Evolutionary conservation across 305 asterid genomes (phyloP).

Genomic region (Fraxinus velutina): DNA sequence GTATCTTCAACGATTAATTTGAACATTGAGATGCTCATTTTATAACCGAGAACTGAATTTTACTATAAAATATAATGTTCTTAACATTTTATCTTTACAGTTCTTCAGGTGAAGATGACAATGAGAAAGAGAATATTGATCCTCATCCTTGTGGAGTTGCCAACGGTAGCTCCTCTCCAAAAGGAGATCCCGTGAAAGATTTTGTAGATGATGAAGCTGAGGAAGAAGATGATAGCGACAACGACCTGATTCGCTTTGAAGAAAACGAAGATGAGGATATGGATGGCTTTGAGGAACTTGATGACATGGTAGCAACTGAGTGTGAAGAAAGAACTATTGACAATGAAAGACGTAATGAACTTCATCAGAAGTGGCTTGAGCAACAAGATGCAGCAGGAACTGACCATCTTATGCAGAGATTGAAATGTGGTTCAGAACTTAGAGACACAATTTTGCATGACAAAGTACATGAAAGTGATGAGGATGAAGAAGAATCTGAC

Average conservation of each 20-base stretch:
- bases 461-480: conserved; percentile 48
- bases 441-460: conserved; percentile 40
- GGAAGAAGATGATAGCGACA: conserved; percentile 85
- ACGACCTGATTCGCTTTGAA: conserved; percentile 46
- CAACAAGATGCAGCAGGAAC: conserved; percentile 99
- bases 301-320: conserved; percentile 70
- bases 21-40: conserved; percentile 10
- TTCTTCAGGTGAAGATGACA: conserved; percentile 75
- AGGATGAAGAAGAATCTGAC: conserved; percentile 42
- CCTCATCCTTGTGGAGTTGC: conserved; percentile 38
- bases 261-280: conserved; percentile 67
- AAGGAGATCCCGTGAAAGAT: conserved; percentile 63
- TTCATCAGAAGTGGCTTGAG: conserved; percentile 95
- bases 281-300: conserved; percentile 70
- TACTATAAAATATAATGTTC: conserved; percentile 8
- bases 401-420: conserved; percentile 67
- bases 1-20: conserved; percentile 6
- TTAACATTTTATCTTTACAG: conserved; percentile 38
- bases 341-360: conserved; percentile 68
- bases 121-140: conserved; percentile 58
- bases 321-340: conserved; percentile 62
- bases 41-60: conserved; percentile 1
- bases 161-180: conserved; percentile 37
- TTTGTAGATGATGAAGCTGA: conserved; percentile 91
- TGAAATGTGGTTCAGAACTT: conserved; percentile 51